phyloP scores from a whole-genome alignment of 176 grass and related monocot genomes.

The Puccinellia tenuiflora region DNA sequence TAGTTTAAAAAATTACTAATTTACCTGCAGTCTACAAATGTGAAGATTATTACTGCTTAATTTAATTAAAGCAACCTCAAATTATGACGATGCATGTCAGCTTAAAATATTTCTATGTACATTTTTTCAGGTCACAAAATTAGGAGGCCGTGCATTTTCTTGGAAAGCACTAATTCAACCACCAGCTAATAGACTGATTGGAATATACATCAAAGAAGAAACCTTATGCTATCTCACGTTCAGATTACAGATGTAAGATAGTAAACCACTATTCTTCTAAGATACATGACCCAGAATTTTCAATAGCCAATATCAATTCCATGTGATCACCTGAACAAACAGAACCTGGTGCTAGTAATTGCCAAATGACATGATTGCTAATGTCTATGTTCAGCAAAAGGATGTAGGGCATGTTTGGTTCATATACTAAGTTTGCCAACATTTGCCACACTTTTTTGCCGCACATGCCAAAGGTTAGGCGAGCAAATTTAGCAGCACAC shows the following conservation, averaged over 20 bases:
- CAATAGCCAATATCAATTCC: not conserved
- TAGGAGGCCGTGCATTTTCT: not conserved
- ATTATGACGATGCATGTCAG: constrained; percentile 1
- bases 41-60: not conserved
- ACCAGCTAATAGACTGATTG: not conserved
- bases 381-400: not conserved
- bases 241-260: not conserved
- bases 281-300: not conserved
- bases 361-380: not conserved
- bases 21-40: not conserved
- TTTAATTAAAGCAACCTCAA: not conserved
- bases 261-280: not conserved
- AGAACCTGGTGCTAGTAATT: not conserved
- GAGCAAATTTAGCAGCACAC: too few relatives aligned
- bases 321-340: not conserved
- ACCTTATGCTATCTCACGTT: not conserved
- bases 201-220: not conserved
- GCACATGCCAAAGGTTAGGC: too few relatives aligned
- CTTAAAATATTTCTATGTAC: constrained; percentile 1
- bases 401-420: too few relatives aligned
- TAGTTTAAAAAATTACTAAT: not conserved
- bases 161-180: not conserved
- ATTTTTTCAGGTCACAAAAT: constrained; percentile 4
- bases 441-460: too few relatives aligned
- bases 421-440: too few relatives aligned